Evolutionary conservation across 169 alveolate species (phyloP).

Genomic region (Ichthyophthirius multifiliis): DNA sequence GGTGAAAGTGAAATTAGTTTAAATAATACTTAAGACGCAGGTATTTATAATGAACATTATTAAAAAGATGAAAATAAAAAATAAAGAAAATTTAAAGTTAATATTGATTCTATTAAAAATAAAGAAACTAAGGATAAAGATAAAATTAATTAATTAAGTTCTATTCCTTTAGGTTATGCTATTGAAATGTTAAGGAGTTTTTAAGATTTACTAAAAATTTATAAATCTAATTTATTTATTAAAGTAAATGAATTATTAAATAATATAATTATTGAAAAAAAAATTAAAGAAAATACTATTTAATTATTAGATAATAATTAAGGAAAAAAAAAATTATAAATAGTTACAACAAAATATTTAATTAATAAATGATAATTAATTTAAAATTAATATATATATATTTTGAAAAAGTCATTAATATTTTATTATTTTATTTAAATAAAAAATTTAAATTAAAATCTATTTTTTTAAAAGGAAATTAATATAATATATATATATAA

Average conservation of each 20-base stretch:
- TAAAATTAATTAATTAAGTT: not conserved
- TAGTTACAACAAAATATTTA: not conserved
- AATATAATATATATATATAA: too few relatives aligned
- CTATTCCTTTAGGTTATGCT: not conserved
- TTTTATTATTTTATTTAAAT: too few relatives aligned
- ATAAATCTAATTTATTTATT: not conserved
- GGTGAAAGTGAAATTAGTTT: not conserved
- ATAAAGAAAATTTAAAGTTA: not conserved
- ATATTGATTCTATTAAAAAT: too few relatives aligned
- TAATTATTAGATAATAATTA: too few relatives aligned
- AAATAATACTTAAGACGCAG: not conserved
- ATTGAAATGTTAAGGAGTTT: not conserved
- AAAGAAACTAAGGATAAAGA: constrained; percentile 6
- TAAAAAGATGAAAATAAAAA: not conserved
- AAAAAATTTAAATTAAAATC: too few relatives aligned
- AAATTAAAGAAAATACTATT: too few relatives aligned
- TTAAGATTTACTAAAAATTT: not conserved
- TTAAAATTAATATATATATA: too few relatives aligned
- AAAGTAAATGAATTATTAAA: not conserved
- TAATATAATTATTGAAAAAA: too few relatives aligned
- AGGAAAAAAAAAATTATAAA: not conserved
- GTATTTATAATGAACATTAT: not conserved
- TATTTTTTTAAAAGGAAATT: too few relatives aligned
- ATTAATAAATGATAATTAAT: not conserved
- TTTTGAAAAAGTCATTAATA: too few relatives aligned